Percentiles rank a stretch among this genome's conserved stretches.
Conservation (phyloP, 2,329 filamentous ascomycete genomes). For the Colletotrichum aenigma region DNA sequence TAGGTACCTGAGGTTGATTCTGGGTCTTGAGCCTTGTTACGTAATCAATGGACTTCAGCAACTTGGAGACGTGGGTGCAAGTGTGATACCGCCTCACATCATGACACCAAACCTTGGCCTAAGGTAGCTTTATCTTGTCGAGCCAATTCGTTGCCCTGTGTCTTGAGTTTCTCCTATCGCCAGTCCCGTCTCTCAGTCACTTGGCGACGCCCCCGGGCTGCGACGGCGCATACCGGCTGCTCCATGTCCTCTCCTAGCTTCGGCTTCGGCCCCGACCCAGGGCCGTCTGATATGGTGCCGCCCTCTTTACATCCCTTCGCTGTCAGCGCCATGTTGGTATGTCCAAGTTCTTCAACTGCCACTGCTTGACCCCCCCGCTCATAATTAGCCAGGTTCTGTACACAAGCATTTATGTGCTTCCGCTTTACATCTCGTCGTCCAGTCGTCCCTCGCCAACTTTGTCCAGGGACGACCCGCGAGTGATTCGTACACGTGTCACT, state of each 20-base stretch:
- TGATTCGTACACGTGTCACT: constrained; percentile 85
- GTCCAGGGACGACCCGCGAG: constrained; percentile 85
- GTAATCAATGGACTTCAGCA: not conserved
- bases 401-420: constrained; percentile 87
- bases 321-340: constrained; percentile 20
- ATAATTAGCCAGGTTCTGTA: constrained; percentile 67
- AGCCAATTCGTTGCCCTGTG: not conserved
- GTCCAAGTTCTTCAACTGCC: not conserved
- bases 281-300: not conserved
- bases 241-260: not conserved
- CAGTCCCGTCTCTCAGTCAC: not conserved
- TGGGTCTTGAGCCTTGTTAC: not conserved
- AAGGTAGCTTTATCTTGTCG: not conserved
- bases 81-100: not conserved
- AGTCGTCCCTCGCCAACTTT: constrained; percentile 81
- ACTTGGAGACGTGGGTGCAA: not conserved
- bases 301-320: not conserved
- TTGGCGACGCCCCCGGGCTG: not conserved
- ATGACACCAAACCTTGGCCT: not conserved
- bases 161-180: not conserved
- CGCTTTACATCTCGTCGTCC: constrained; percentile 82
- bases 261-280: not conserved
- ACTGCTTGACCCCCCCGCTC: not conserved
- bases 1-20: not conserved
- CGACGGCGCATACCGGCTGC: not conserved